Evolutionary conservation across 352 stramenopile genomes (phyloP).

Genomic region (Phytopythium sindhum): DNA sequence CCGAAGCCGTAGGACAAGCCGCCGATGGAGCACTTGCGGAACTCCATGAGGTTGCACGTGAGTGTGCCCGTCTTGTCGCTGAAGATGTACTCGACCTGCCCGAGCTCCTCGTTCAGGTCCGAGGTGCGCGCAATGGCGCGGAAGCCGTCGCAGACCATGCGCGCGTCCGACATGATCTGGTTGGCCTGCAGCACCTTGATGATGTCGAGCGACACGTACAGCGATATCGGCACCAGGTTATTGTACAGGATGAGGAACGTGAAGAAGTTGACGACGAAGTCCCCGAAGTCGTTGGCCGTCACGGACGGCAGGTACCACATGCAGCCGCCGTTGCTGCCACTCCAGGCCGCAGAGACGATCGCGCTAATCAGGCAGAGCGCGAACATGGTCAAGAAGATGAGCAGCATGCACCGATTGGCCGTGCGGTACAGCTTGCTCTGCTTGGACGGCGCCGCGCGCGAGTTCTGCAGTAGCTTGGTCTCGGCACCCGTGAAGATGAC

Average conservation of each 20-base stretch:
- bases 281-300: constrained; percentile 19
- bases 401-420: constrained; percentile 80
- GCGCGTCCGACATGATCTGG: constrained; percentile 76
- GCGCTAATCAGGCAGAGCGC: constrained; percentile 50
- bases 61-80: constrained; percentile 99
- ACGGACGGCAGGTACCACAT: constrained; percentile 57
- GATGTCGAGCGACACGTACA: constrained; percentile 95
- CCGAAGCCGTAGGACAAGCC: constrained; percentile 80
- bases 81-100: constrained; percentile 98
- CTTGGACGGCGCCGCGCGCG: constrained; percentile 79
- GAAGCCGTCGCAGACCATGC: constrained; percentile 85
- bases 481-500: constrained; percentile 91
- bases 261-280: constrained; percentile 77
- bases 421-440: constrained; percentile 69
- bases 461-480: constrained; percentile 86
- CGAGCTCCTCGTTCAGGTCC: constrained; percentile 92
- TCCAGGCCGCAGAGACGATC: constrained; percentile 35
- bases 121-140: constrained; percentile 76
- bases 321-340: constrained; percentile 21
- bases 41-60: constrained; percentile 98
- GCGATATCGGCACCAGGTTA: constrained; percentile 95
- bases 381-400: constrained; percentile 74
- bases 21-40: constrained; percentile 89
- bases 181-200: constrained; percentile 89
- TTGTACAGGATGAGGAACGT: constrained; percentile 94